Conservation (phyloP, 2,329 filamentous ascomycete species). For the Fusarium robinianum region DNA sequence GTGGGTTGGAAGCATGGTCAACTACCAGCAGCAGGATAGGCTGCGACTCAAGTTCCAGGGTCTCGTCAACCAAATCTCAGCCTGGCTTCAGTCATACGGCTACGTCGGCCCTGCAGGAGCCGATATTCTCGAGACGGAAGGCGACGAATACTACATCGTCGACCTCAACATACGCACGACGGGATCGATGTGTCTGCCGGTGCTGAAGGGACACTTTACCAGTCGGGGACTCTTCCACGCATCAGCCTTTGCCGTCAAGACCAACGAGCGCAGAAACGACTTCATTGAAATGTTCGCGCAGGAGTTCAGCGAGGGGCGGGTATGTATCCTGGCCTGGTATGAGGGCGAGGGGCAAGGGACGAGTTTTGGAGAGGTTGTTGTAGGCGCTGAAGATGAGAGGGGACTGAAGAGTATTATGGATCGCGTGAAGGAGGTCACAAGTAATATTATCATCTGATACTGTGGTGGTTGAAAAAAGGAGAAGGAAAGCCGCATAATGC, state of each 20-base stretch:
- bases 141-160: constrained; percentile 35
- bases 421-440: constrained; percentile 33
- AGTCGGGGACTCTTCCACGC: constrained; percentile 34
- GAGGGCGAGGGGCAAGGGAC: constrained; percentile 34
- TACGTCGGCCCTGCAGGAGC: constrained; percentile 43
- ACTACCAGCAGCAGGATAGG: constrained; percentile 38
- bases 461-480: too few relatives aligned
- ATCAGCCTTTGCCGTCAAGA: constrained; percentile 38
- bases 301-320: constrained; percentile 34
- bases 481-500: too few relatives aligned
- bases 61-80: constrained; percentile 30
- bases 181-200: constrained; percentile 38
- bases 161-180: constrained; percentile 44
- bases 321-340: constrained; percentile 42
- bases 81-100: constrained; percentile 36
- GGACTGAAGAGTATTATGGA: constrained; percentile 30
- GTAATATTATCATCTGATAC: constrained; percentile 39
- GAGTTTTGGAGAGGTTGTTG: constrained; percentile 40
- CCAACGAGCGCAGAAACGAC: constrained; percentile 23
- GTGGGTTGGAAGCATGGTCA: constrained; percentile 43
- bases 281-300: constrained; percentile 36
- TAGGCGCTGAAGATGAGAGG: constrained; percentile 36
- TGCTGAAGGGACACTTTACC: constrained; percentile 39
- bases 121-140: constrained; percentile 40
- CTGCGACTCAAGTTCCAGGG: constrained; percentile 35